These are phyloP conservation scores for Stachybotrys chlorohalonatus DNA, from an alignment of 2,329 filamentous ascomycete species.

Conservation along the genomic window DNA sequence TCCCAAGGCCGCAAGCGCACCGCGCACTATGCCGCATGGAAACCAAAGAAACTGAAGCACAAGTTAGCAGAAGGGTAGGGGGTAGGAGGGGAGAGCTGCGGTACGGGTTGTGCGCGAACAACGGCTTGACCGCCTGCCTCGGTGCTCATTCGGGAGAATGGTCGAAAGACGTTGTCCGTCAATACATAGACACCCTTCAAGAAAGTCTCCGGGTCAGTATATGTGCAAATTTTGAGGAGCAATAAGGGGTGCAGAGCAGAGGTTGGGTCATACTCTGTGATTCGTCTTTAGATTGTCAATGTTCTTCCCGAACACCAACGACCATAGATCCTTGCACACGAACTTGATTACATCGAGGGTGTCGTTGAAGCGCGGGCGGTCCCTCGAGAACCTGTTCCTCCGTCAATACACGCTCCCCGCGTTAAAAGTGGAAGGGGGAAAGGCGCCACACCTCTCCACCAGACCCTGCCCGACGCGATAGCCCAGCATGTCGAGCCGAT, in stretches of 20 bases:
- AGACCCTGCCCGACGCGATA: conserved; percentile 90
- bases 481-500: conserved; percentile 71
- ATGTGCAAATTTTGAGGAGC: not conserved
- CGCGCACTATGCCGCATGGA: conserved; percentile 84
- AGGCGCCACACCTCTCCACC: conserved; percentile 63
- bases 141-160: conserved; percentile 82
- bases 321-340: conserved; percentile 97
- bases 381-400: conserved; percentile 60
- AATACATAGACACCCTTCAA: conserved; percentile 83
- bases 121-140: conserved; percentile 67
- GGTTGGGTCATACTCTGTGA: conserved; percentile 53
- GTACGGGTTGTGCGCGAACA: conserved; percentile 67
- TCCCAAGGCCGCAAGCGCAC: conserved; percentile 84
- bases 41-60: conserved; percentile 75
- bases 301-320: conserved; percentile 87
- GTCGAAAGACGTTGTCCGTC: conserved; percentile 86
- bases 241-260: not conserved
- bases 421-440: not conserved
- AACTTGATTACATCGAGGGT: conserved; percentile 97
- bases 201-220: not conserved
- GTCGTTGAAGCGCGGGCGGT: conserved; percentile 81
- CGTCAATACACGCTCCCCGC: not conserved
- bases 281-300: conserved; percentile 99
- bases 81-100: conserved; percentile 17
- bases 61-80: conserved; percentile 5